A percentile compares a stretch with the other conserved stretches of the same genome.
Conservation (phyloP, 108 stramenopile species). For the Cyclotella kingstonii region DNA sequence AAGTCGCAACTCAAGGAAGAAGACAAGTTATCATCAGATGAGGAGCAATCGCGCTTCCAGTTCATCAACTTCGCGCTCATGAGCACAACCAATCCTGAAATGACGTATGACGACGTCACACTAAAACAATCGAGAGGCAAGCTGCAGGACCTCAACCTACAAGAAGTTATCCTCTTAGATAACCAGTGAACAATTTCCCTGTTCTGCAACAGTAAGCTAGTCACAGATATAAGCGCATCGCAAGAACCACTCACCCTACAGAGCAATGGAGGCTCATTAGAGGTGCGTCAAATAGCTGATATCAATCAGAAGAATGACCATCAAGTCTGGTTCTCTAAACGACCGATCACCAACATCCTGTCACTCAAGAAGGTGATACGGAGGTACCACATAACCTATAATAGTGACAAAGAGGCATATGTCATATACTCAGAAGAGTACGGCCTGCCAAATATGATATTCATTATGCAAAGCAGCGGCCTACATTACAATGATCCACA, state of each 20-base stretch:
- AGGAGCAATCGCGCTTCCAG: too few relatives aligned
- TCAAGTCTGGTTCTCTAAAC: constrained; percentile 6
- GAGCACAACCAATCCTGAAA: too few relatives aligned
- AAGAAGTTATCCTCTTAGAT: too few relatives aligned
- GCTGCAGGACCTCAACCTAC: too few relatives aligned
- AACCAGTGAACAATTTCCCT: too few relatives aligned
- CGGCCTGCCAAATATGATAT: constrained; percentile 16
- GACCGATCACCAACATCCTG: constrained; percentile 15
- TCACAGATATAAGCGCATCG: background rate
- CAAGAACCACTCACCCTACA: background rate
- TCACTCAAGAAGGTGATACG: constrained; percentile 1
- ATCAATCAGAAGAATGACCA: background rate
- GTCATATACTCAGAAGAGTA: constrained; percentile 1
- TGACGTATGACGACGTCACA: too few relatives aligned
- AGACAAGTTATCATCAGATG: too few relatives aligned
- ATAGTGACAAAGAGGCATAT: constrained; percentile 6
- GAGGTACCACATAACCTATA: constrained; percentile 6
- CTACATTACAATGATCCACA: constrained; percentile 11
- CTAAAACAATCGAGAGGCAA: too few relatives aligned
- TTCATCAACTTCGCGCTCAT: too few relatives aligned
- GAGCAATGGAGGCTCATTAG: constrained; percentile 2
- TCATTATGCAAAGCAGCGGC: constrained; percentile 11
- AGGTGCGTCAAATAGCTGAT: background rate
- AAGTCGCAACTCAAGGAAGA: too few relatives aligned
- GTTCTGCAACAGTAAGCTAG: too few relatives aligned